Conservation (phyloP, 225 moss, liverwort and hornwort species). For the Polytrichum formosum region DNA sequence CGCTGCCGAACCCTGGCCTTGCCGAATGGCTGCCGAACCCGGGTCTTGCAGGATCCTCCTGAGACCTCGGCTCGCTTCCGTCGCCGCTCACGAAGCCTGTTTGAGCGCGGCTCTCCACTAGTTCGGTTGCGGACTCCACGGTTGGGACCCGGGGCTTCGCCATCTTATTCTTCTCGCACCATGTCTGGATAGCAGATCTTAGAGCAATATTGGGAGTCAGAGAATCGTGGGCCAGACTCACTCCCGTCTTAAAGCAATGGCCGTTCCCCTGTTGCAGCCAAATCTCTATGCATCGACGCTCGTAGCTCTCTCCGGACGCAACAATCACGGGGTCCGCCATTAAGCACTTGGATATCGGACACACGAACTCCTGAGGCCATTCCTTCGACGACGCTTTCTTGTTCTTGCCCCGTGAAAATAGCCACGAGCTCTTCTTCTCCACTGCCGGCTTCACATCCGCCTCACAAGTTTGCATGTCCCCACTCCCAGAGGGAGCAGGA, state of each 20-base stretch:
- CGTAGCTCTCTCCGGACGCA: slow-evolving; percentile 51
- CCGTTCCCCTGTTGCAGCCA: slow-evolving; percentile 48
- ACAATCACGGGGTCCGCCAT: slow-evolving; percentile 62
- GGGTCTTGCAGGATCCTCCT: slow-evolving; percentile 28
- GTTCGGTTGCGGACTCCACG: slow-evolving; percentile 25
- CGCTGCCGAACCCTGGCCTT: slow-evolving; percentile 29
- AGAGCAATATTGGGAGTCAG: slow-evolving; percentile 51
- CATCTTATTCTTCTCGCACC: slow-evolving; percentile 50
- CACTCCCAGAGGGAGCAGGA: not conserved
- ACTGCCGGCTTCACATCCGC: slow-evolving; percentile 14
- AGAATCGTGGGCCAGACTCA: slow-evolving; percentile 29
- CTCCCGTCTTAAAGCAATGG: slow-evolving; percentile 47
- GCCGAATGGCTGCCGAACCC: slow-evolving; percentile 16
- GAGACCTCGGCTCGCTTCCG: slow-evolving; percentile 21
- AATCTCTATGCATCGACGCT: slow-evolving; percentile 38
- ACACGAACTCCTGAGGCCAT: slow-evolving; percentile 30
- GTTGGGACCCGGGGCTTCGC: slow-evolving; percentile 39
- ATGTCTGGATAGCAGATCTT: slow-evolving; percentile 38
- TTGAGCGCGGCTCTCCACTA: slow-evolving; percentile 24
- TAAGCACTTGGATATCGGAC: slow-evolving; percentile 45
- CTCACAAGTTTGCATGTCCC: slow-evolving; percentile 5
- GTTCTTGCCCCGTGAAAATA: slow-evolving; percentile 32
- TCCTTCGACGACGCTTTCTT: slow-evolving; percentile 30
- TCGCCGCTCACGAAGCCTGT: slow-evolving; percentile 32
- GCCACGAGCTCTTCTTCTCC: slow-evolving; percentile 43